phyloP scores from a whole-genome alignment of 1,139 yeast species.

The Yamadazyma taylorii region DNA sequence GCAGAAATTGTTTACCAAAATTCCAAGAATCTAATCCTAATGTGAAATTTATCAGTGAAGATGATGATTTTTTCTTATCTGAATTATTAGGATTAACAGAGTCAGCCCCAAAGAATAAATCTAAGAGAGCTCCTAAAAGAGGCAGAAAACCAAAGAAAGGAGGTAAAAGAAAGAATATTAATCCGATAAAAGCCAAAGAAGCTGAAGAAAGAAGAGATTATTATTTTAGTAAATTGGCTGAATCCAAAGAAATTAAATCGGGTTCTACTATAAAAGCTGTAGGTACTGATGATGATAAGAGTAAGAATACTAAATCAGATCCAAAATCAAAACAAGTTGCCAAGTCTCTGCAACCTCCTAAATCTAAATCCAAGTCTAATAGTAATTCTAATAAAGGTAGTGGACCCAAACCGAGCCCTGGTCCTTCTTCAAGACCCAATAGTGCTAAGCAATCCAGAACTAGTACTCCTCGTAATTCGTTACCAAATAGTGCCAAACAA shows the following conservation, averaged over 20 bases:
- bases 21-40: conserved; percentile 16
- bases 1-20: conserved; percentile 41
- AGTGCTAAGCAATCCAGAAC: conserved; percentile 5
- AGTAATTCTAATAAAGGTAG: conserved; percentile 7
- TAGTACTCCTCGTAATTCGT: conserved; percentile 4
- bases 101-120: conserved; percentile 21
- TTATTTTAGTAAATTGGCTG: conserved; percentile 35
- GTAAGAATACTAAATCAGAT: conserved; percentile 10
- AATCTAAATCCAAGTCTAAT: conserved; percentile 1
- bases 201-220: conserved; percentile 41
- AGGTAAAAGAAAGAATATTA: conserved; percentile 27
- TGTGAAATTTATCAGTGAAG: conserved; percentile 41
- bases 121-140: conserved; percentile 17
- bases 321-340: neutral
- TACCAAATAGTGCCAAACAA: conserved; percentile 5
- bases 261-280: conserved; percentile 46
- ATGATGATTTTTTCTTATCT: conserved; percentile 47
- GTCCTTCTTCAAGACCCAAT: conserved; percentile 5
- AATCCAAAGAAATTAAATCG: conserved; percentile 34
- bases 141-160: conserved; percentile 28
- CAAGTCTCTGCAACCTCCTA: neutral
- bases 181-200: conserved; percentile 25
- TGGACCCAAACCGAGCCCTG: conserved; percentile 7
- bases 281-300: conserved; percentile 26
- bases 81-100: conserved; percentile 53